These are phyloP conservation scores for Xylariaceae sp. DNA, from an alignment of 2,329 filamentous ascomycete genomes.

Conservation along the genomic window DNA sequence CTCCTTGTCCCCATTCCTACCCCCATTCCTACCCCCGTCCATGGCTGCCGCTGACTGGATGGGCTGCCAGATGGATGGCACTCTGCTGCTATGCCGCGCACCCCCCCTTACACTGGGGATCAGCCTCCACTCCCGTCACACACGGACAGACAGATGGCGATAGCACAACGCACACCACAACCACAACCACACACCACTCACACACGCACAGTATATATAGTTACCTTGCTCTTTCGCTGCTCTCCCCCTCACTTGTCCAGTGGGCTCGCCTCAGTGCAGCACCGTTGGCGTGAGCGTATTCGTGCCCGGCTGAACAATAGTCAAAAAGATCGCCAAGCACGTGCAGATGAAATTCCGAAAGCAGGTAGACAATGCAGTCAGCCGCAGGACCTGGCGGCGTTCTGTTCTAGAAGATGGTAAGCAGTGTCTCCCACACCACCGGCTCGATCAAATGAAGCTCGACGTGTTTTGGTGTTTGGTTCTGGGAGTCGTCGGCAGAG, in stretches of 20 bases:
- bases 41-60: constrained; percentile 7
- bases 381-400: background rate
- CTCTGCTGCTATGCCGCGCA: background rate
- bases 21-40: constrained; percentile 12
- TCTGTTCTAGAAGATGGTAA: background rate
- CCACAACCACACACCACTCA: constrained; percentile 1
- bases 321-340: background rate
- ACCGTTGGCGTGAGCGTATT: constrained; percentile 7
- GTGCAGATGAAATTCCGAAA: constrained; percentile 3
- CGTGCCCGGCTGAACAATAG: constrained; percentile 1
- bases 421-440: background rate
- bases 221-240: background rate
- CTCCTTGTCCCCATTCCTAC: background rate
- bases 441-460: background rate
- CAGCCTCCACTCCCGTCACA: constrained; percentile 6
- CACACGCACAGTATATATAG: background rate
- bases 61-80: constrained; percentile 1
- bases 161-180: background rate
- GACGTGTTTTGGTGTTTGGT: background rate
- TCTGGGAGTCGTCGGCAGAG: background rate
- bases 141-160: background rate
- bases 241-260: background rate
- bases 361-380: constrained; percentile 5
- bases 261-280: too few relatives aligned
- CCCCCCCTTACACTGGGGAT: constrained; percentile 6